Base-by-base conservation (phyloP, 2,329 filamentous ascomycete genomes). In the Apiospora rasikravindrae region DNA sequence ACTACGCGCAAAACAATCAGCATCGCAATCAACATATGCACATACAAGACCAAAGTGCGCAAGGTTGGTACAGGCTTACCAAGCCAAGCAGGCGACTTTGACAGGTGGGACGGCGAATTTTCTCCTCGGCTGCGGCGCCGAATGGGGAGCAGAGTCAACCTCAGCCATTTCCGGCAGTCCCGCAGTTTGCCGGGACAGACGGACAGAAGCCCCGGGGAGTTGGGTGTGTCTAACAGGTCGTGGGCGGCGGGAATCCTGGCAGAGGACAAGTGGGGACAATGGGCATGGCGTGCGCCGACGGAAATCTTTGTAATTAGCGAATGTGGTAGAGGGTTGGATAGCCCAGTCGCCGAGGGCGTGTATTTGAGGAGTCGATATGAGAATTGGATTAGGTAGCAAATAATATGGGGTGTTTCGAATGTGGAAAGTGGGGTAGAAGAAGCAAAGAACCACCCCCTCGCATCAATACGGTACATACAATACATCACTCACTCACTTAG, bases 71-170 rank as follows among this genome's bases (percentile, higher is more conserved):
- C 29, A 53, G 68, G 2, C 83, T 73, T 82, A 87, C 86, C 86
- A 87, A 70, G 85, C 83, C 71, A 87, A 81, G 75, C 86, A 87
- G 29, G 86, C 86, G 69, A 85, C 81, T 77, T 87, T 88, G 40
- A 87, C 85, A 1, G 86, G 86, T 68, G 86, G 86, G 40, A 82
- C 81, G 64, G 83, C 83, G 75, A 85, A 85, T 77, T 85, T 85
- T 80, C 82, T 83, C 73, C 79, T 61, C 24, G 69, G 44, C 57
- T 64, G 57, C 57, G 57, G 57, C 57, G 57, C 57, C 57, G 57
- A 64, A 14, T 64, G 57, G 57, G 57, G 57, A 64, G 33, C 29
- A 64, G 57, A 40, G 57, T 64, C 57, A 33, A 64, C 33, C 37
- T 64, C 57, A 40, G 57, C 57, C 57, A 64, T 64, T 40, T n/a